Conservation (phyloP, 169 alveolate species). For the Cryptosporidium felis region DNA sequence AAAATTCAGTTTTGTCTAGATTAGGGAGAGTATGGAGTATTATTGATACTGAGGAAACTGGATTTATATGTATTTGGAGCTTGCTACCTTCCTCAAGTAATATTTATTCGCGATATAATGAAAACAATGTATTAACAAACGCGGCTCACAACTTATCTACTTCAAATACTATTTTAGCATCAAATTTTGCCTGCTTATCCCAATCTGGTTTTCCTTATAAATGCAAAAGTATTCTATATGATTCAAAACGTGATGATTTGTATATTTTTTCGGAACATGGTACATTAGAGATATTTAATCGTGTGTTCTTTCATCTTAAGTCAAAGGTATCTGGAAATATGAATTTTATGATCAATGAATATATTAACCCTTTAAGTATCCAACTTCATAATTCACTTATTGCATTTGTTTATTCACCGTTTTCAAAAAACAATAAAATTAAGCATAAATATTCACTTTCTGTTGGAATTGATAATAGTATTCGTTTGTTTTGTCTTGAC, state of each 20-base stretch:
- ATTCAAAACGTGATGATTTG: background rate
- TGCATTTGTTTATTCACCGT: conserved; percentile 9
- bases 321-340: background rate
- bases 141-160: conserved; percentile 24
- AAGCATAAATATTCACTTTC: conserved; percentile 42
- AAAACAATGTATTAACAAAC: conserved; percentile 1
- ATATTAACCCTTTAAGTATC: background rate
- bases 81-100: background rate
- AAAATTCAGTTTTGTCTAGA: conserved; percentile 50
- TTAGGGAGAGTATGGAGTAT: conserved; percentile 69
- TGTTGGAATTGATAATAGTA: conserved; percentile 62
- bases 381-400: conserved; percentile 32
- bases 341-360: background rate
- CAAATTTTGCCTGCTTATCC: conserved; percentile 22
- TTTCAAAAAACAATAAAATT: background rate
- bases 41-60: conserved; percentile 58
- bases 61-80: conserved; percentile 22
- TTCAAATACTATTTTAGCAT: background rate
- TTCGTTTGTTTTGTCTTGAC: conserved; percentile 38
- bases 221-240: conserved; percentile 17
- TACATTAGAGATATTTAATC: conserved; percentile 4
- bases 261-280: conserved; percentile 40
- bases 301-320: background rate
- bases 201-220: conserved; percentile 22
- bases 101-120: no score